Evolutionary conservation across 164 flowering plant genomes (phyloP).

Genomic region (Kingdonia uniflora): DNA sequence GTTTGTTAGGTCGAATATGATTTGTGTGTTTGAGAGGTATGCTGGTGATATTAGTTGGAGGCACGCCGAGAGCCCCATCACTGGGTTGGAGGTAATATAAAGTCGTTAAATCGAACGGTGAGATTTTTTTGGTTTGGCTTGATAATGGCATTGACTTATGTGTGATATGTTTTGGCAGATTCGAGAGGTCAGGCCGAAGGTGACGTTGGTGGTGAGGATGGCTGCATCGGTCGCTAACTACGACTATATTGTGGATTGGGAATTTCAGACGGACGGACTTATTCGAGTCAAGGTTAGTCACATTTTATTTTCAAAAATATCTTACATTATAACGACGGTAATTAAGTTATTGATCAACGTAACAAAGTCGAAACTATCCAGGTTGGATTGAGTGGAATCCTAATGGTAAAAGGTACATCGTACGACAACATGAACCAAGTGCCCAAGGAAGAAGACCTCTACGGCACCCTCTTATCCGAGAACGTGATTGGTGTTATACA

Average conservation of each 20-base stretch:
- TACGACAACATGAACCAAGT: conserved; percentile 53
- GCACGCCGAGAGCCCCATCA: conserved; percentile 40
- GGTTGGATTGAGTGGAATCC: conserved; percentile 87
- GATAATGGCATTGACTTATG: background rate
- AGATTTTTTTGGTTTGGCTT: background rate
- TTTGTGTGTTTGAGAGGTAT: conserved; percentile 45
- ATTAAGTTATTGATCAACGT: too few relatives aligned
- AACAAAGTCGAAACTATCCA: conserved; percentile 16
- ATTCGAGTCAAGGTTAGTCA: conserved; percentile 59
- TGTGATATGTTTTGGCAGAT: conserved; percentile 27
- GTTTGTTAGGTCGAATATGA: conserved; percentile 17
- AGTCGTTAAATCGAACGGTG: background rate
- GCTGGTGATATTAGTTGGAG: conserved; percentile 62
- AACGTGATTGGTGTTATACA: conserved; percentile 85
- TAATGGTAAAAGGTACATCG: conserved; percentile 84
- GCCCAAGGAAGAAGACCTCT: conserved; percentile 30
- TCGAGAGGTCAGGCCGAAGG: conserved; percentile 74
- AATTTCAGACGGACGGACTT: conserved; percentile 87
- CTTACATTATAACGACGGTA: too few relatives aligned
- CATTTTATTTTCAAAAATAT: background rate
- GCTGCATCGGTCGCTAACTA: conserved; percentile 93
- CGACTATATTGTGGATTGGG: conserved; percentile 93
- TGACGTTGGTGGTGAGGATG: conserved; percentile 89
- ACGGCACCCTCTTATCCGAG: conserved; percentile 73
- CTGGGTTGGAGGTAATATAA: conserved; percentile 9